Evolutionary conservation across 495 filamentous ascomycete genomes (phyloP), one percentile per base, ranked within the genome.

Genomic region (Mytilinidion resinicola): DNA sequence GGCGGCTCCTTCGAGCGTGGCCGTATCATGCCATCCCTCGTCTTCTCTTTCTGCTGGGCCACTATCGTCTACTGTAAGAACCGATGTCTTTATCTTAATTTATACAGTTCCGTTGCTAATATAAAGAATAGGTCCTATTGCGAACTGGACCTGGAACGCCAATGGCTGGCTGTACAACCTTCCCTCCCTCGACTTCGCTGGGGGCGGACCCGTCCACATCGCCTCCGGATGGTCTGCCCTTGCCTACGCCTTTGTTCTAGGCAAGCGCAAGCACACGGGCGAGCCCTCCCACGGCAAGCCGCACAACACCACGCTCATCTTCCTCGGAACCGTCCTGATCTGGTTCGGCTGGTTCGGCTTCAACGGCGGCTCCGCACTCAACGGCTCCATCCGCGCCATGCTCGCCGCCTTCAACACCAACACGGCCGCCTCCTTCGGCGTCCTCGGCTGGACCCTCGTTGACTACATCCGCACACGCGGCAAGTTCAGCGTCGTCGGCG

Each of bases 261-360:
- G 79, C 1, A 81, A 82, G 65, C 74, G 80, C 44, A 76, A 74
- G 61, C 67, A 75, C 54, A 63, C 73, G 33, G 73, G 70, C 35
- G 74, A 77, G 17, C 65, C 70, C 30, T 68, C 69, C 4, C 70
- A 78, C 58, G 69, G 69, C 42, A 79, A 78, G 59, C 74, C 79
- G 15, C 80, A 83, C 63, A 84, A 82, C 59, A 75, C 77, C 3
- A 78, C 77, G 3, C 64, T 81, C 41, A 78, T 83, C 15, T 82
- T 83, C 63, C 66, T 83, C 19, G 81, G 81, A 5, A 84, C 81
- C 1, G 70, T 77, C 0, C 68, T 83, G 33, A 80, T 83, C 52
- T 84, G 81, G 81, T 80, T 81, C 50, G 80, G 79, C 17, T 82
- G 80, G 80, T 75, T 80, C 57, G 80, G 81, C 9, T 85, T 85